phyloP scores from a whole-genome alignment of 179 eudicot species.

The Heliamphora pulchella region DNA sequence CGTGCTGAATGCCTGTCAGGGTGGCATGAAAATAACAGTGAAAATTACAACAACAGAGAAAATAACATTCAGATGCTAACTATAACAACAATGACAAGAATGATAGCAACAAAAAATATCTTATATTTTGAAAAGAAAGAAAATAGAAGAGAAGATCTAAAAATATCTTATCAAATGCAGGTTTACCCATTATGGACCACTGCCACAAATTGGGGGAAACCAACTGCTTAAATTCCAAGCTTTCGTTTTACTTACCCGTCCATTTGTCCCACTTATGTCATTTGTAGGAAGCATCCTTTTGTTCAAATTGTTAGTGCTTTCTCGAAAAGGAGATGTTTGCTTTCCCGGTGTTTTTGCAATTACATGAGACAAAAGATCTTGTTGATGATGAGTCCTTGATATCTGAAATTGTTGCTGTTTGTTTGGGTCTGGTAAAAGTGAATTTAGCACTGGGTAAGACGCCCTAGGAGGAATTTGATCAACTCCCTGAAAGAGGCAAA shows the following conservation, averaged over 20 bases:
- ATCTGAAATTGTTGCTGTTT: slow-evolving; percentile 3
- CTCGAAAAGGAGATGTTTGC: slow-evolving; percentile 14
- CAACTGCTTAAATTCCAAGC: neutral
- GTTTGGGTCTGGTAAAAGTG: slow-evolving; percentile 12
- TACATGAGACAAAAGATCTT: slow-evolving; percentile 19
- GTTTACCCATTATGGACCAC: neutral
- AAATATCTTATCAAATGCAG: neutral
- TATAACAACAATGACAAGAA: neutral
- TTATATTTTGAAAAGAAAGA: neutral
- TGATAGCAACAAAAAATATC: no score
- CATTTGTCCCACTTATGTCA: slow-evolving; percentile 14
- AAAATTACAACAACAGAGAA: no score
- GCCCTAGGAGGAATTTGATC: slow-evolving; percentile 16
- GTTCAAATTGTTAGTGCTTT: slow-evolving; percentile 11
- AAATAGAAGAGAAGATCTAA: neutral
- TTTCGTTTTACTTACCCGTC: neutral
- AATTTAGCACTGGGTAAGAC: slow-evolving; percentile 13
- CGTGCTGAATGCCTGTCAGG: neutral
- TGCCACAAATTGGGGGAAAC: slow-evolving; percentile 3
- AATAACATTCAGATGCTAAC: neutral
- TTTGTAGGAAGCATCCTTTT: slow-evolving; percentile 11
- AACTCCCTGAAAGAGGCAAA: slow-evolving; percentile 21
- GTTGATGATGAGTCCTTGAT: slow-evolving; percentile 14
- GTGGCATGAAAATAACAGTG: neutral
- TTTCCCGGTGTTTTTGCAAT: slow-evolving; percentile 17